Conservation (phyloP, 495 filamentous ascomycete genomes). For the Penicillium antarcticum region DNA sequence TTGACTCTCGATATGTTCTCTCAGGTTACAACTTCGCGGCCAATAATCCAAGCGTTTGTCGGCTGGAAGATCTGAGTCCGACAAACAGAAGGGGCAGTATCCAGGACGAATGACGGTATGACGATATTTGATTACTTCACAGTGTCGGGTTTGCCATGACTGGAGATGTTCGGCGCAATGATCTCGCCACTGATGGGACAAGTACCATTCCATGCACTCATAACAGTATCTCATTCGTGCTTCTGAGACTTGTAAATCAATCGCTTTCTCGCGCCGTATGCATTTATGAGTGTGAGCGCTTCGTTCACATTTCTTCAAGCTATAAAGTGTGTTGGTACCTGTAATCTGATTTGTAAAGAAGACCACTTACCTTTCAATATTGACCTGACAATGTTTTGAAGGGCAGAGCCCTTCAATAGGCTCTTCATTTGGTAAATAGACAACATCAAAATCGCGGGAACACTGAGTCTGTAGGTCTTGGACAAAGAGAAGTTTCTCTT, state of each 20-base stretch:
- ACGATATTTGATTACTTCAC: constrained; percentile 7
- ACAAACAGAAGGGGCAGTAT: constrained; percentile 9
- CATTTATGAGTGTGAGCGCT: constrained; percentile 9
- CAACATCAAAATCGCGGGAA: constrained; percentile 8
- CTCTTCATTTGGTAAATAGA: constrained; percentile 11
- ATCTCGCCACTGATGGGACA: constrained; percentile 2
- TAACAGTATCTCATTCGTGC: constrained; percentile 6
- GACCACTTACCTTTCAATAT: constrained; percentile 5
- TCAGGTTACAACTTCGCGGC: constrained; percentile 5
- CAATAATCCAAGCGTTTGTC: constrained; percentile 1
- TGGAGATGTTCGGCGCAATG: constrained; percentile 1
- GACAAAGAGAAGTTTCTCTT: constrained; percentile 12
- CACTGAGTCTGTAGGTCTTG: constrained; percentile 8
- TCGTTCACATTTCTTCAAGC: constrained; percentile 4
- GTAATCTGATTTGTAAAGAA: not conserved
- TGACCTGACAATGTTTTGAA: constrained; percentile 4
- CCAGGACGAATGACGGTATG: constrained; percentile 3
- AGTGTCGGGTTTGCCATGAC: constrained; percentile 3
- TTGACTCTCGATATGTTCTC: constrained; percentile 5
- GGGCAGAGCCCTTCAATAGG: constrained; percentile 8
- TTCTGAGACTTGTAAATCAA: constrained; percentile 1
- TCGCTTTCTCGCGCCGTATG: not conserved
- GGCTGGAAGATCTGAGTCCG: not conserved
- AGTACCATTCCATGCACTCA: constrained; percentile 6
- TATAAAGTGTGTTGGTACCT: constrained; percentile 4